Evolutionary conservation across 768 basidiomycete genomes (phyloP), one percentile per base, ranked within the genome.

Genomic region (Lyophyllum shimeji): DNA sequence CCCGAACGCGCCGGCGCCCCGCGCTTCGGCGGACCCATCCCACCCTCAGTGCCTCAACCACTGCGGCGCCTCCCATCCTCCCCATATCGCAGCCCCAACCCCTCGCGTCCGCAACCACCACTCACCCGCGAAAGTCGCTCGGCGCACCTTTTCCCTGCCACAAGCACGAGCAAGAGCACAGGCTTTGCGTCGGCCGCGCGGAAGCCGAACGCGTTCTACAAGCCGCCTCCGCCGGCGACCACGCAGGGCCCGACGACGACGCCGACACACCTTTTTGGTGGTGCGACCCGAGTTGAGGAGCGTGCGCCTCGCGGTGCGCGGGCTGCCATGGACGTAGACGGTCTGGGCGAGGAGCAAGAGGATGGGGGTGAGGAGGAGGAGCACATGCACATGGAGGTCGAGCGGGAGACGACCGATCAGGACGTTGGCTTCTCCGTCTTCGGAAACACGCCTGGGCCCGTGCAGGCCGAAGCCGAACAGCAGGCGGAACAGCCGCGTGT

Each of bases 121-220:
- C 34, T 34, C 18, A 37, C 33, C 31, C 18, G 5, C 43, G 7
- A 7, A 24, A 27, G n/a, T 15, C 34, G 9, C 21, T 49, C 34
- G 33, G 44, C 50, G n/a, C 43, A 31, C 17, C 23, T 31, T 21
- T 52, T 50, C 17, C 46, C 53, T 24, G n/a, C 21, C 13, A 39
- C 50, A 23, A 51, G 27, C 46, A 42, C 46, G 11, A 12, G 52
- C 9, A 37, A 6, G 34, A 12, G 34, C 34, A 37, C 34, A 37
- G 50, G 63, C 2, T 82, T 85, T 53, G 74, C 76, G 7, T 76
- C 78, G 1, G 85, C 87, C 1, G 79, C 78, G 48, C 74, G 73
- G 29, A 76, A 78, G 8, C 76, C 74, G 21, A 90, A 89, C 59
- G 88, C 88, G 3, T 90, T 90, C 65, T 89, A 83, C 63, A 75